Conservation (phyloP, 192 early-diverging fungal genomes). For the Radiomyces spectabilis region DNA sequence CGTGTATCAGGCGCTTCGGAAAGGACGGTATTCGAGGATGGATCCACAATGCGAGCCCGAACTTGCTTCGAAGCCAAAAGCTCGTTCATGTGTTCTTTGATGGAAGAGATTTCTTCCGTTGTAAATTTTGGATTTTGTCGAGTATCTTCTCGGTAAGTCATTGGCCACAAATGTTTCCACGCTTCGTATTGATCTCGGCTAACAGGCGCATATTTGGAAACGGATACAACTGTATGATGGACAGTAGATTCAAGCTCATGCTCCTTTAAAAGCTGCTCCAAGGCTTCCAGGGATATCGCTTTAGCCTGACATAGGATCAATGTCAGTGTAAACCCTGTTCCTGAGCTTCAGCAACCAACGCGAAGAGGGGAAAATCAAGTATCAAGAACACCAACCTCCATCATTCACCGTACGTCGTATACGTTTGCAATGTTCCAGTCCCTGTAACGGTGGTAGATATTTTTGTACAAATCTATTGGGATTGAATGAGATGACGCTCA, state of each 20-base stretch:
- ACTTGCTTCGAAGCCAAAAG: slow-evolving; percentile 31
- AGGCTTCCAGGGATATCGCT: slow-evolving; percentile 10
- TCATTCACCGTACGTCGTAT: slow-evolving; percentile 22
- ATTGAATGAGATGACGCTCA: too few relatives aligned
- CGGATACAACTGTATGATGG: slow-evolving; percentile 24
- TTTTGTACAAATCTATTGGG: slow-evolving; percentile 38
- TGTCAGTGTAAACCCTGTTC: slow-evolving; percentile 17
- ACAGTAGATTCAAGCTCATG: slow-evolving; percentile 21
- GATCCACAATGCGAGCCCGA: slow-evolving; percentile 49
- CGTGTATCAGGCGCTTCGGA: slow-evolving; percentile 44
- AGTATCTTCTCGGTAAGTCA: slow-evolving; percentile 60
- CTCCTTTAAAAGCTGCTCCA: slow-evolving; percentile 14
- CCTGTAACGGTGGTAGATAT: slow-evolving; percentile 27
- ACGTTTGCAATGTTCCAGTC: slow-evolving; percentile 38
- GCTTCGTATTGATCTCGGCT: slow-evolving; percentile 64
- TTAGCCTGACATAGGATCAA: slow-evolving; percentile 29
- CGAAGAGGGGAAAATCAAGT: background rate
- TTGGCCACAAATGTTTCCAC: slow-evolving; percentile 81
- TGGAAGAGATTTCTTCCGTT: slow-evolving; percentile 27
- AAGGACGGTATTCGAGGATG: slow-evolving; percentile 36
- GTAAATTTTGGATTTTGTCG: slow-evolving; percentile 35
- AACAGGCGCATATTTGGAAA: slow-evolving; percentile 56
- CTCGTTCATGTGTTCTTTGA: slow-evolving; percentile 30
- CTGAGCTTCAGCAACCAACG: too few relatives aligned
- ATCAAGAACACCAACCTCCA: slow-evolving; percentile 5